Evolutionary conservation across 441 rosid genomes (phyloP).

Genomic region (Rhodomyrtus psidioides): DNA sequence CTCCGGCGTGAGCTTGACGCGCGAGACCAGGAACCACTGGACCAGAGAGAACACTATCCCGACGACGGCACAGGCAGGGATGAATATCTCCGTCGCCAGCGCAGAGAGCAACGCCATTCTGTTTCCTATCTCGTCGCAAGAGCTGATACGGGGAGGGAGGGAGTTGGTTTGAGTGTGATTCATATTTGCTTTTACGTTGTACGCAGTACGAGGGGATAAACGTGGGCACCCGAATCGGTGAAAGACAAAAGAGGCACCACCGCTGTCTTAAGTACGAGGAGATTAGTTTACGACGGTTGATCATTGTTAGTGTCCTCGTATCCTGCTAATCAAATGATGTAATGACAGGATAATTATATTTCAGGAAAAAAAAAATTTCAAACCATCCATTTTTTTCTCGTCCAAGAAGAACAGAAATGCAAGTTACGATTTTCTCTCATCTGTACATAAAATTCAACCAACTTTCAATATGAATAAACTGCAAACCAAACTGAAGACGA

Average conservation of each 20-base stretch:
- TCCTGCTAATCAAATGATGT: too few species aligned
- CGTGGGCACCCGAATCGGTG: neutral
- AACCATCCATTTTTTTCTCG: too few species aligned
- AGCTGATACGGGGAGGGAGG: neutral
- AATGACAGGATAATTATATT: too few species aligned
- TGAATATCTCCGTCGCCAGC: constrained; percentile 56
- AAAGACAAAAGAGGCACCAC: neutral
- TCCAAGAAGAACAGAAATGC: too few species aligned
- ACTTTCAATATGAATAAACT: too few species aligned
- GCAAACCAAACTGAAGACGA: too few species aligned
- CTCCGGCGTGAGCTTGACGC: constrained; percentile 38
- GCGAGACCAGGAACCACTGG: constrained; percentile 62
- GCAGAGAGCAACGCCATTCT: constrained; percentile 38
- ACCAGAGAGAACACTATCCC: constrained; percentile 2
- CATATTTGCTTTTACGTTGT: neutral
- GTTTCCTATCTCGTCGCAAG: neutral
- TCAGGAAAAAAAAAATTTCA: too few species aligned
- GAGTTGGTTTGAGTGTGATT: neutral
- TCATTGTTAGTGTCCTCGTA: neutral
- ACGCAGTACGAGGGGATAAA: neutral
- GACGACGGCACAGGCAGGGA: constrained; percentile 1
- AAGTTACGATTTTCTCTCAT: too few species aligned
- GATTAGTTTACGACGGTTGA: neutral
- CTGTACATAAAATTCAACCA: too few species aligned
- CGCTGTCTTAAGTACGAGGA: neutral